These are phyloP conservation scores for Geosmithia flava DNA, from an alignment of 2,329 filamentous ascomycete genomes.

Conservation along the genomic window DNA sequence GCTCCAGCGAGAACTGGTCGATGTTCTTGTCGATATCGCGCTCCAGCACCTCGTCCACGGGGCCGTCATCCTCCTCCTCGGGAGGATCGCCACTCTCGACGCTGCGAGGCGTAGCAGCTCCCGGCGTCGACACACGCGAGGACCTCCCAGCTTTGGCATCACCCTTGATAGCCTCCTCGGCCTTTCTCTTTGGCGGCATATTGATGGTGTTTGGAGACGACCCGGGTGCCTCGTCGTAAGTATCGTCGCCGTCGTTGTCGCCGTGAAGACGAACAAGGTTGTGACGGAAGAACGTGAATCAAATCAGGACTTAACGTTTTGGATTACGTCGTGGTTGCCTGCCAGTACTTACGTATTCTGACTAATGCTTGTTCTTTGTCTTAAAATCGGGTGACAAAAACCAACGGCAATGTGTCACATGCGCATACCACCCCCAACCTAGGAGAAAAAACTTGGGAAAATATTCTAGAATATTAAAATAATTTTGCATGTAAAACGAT, in stretches of 20 bases:
- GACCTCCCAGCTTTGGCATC: slow-evolving; percentile 41
- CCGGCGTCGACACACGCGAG: slow-evolving; percentile 47
- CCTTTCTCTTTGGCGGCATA: slow-evolving; percentile 66
- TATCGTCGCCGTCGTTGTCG: background rate
- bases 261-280: background rate
- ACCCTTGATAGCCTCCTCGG: slow-evolving; percentile 31
- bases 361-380: background rate
- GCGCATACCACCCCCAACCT: background rate
- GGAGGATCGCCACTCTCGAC: slow-evolving; percentile 39
- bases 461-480: background rate
- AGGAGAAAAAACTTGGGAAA: background rate
- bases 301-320: background rate
- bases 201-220: background rate
- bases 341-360: background rate
- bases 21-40: slow-evolving; percentile 45
- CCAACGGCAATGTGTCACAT: background rate
- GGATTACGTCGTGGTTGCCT: background rate
- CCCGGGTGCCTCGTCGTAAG: background rate
- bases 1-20: slow-evolving; percentile 43
- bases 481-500: background rate
- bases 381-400: background rate
- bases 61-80: slow-evolving; percentile 33
- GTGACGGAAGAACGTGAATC: background rate
- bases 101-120: slow-evolving; percentile 46
- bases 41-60: slow-evolving; percentile 38